Evolutionary conservation across 495 filamentous ascomycete genomes (phyloP).

Genomic region (Neohortaea acidophila): DNA sequence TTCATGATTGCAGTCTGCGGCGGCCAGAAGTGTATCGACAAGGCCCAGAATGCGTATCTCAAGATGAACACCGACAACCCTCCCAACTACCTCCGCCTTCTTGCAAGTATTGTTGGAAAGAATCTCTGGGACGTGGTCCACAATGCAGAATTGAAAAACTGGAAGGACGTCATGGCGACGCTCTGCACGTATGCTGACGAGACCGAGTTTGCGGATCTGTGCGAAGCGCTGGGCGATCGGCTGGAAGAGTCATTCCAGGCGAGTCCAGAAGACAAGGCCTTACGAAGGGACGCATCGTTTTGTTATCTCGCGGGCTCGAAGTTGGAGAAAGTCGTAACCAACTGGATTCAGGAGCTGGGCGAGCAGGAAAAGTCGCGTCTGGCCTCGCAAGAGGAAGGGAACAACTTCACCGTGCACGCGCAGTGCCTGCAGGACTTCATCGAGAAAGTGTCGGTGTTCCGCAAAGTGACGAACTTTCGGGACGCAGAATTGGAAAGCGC

Average conservation of each 20-base stretch:
- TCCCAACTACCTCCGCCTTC: conserved; percentile 81
- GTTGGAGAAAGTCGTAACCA: conserved; percentile 85
- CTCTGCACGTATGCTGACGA: conserved; percentile 88
- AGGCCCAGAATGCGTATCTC: conserved; percentile 84
- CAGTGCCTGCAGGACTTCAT: conserved; percentile 80
- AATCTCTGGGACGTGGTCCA: conserved; percentile 97
- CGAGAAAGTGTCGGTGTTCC: conserved; percentile 96
- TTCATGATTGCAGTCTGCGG: conserved; percentile 98
- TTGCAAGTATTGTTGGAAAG: conserved; percentile 86
- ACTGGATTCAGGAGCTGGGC: conserved; percentile 80
- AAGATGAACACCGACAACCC: conserved; percentile 46
- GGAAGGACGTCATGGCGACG: conserved; percentile 93
- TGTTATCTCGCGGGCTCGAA: conserved; percentile 92
- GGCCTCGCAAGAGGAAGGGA: conserved; percentile 30
- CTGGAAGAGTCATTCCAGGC: conserved; percentile 52
- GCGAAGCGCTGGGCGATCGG: conserved; percentile 85
- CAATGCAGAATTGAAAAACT: conserved; percentile 80
- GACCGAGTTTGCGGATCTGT: conserved; percentile 87
- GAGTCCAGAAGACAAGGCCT: conserved; percentile 35
- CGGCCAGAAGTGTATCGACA: conserved; percentile 82
- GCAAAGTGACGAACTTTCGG: conserved; percentile 78
- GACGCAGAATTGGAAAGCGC: conserved; percentile 55
- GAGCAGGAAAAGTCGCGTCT: conserved; percentile 64
- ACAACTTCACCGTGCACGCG: conserved; percentile 82
- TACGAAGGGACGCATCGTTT: conserved; percentile 76